These are phyloP conservation scores for Thinopyrum elongatum DNA, from an alignment of 176 grass and related monocot genomes.

Conservation along the genomic window DNA sequence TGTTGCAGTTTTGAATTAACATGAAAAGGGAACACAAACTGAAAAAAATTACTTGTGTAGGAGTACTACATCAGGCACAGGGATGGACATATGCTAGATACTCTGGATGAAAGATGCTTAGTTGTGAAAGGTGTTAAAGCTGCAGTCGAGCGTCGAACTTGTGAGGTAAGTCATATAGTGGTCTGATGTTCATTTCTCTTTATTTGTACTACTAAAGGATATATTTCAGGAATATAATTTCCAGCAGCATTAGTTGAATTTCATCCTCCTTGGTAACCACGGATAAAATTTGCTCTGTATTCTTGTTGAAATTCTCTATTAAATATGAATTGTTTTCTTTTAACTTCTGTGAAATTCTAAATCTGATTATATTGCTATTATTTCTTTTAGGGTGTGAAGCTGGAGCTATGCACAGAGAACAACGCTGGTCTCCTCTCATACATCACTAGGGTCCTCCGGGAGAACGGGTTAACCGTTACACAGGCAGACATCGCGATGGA, in stretches of 20 bases:
- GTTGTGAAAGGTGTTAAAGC: slow-evolving; percentile 56
- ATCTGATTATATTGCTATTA: too few relatives aligned
- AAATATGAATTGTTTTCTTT: too few relatives aligned
- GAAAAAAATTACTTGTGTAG: slow-evolving; percentile 15
- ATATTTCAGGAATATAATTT: too few relatives aligned
- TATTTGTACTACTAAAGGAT: too few relatives aligned
- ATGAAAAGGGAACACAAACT: not conserved
- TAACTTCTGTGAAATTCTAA: not conserved
- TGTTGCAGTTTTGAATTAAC: not conserved
- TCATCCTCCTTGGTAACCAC: not conserved
- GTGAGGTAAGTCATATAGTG: slow-evolving; percentile 28
- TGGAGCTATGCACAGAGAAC: slow-evolving; percentile 52
- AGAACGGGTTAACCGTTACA: slow-evolving; percentile 47
- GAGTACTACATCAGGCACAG: slow-evolving; percentile 62
- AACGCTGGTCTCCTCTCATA: slow-evolving; percentile 37
- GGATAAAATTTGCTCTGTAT: not conserved
- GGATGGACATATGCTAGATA: slow-evolving; percentile 44
- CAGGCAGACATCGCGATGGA: slow-evolving; percentile 47
- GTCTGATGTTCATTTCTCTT: not conserved
- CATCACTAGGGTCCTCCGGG: slow-evolving; percentile 46
- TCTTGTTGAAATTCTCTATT: too few relatives aligned
- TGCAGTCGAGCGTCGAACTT: slow-evolving; percentile 56
- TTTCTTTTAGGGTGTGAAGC: slow-evolving; percentile 35
- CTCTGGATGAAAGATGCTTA: slow-evolving; percentile 28
- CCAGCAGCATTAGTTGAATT: not conserved